Percentiles rank a stretch among this genome's conserved stretches.
Conservation (phyloP, 2,329 filamentous ascomycete species). For the Leptodontidium sp. region DNA sequence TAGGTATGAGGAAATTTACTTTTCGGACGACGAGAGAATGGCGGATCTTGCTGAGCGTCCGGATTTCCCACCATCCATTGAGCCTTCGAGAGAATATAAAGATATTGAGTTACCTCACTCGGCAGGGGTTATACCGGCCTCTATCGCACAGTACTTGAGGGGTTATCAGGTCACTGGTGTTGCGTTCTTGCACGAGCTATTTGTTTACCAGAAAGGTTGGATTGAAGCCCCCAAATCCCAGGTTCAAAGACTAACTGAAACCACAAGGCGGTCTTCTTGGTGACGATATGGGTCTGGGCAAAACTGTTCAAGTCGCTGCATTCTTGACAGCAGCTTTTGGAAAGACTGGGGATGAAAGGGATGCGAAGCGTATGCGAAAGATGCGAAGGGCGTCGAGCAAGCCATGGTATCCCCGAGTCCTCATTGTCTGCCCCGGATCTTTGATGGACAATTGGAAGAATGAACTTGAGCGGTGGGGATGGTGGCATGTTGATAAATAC, state of each 20-base stretch:
- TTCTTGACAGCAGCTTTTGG: slow-evolving; percentile 93
- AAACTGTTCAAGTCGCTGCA: slow-evolving; percentile 94
- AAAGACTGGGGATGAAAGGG: slow-evolving; percentile 89
- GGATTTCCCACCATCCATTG: slow-evolving; percentile 66
- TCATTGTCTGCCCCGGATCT: slow-evolving; percentile 89
- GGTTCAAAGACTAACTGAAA: slow-evolving; percentile 3
- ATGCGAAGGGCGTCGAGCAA: slow-evolving; percentile 66
- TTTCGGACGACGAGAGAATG: slow-evolving; percentile 73
- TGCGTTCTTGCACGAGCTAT: slow-evolving; percentile 84
- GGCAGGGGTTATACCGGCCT: slow-evolving; percentile 82
- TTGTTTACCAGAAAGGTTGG: slow-evolving; percentile 84
- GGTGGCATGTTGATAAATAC: slow-evolving; percentile 88
- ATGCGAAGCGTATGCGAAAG: slow-evolving; percentile 87
- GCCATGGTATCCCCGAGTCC: slow-evolving; percentile 81
- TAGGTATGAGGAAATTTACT: slow-evolving; percentile 76
- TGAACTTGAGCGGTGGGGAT: slow-evolving; percentile 90
- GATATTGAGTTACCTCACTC: slow-evolving; percentile 81
- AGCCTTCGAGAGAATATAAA: slow-evolving; percentile 73
- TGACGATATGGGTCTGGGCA: slow-evolving; percentile 97
- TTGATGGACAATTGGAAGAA: slow-evolving; percentile 91
- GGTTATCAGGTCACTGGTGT: slow-evolving; percentile 91
- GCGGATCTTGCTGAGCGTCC: slow-evolving; percentile 74
- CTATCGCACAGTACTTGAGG: slow-evolving; percentile 89
- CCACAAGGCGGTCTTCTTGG: slow-evolving; percentile 70
- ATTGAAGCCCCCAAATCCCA: neutral